Base-by-base conservation (phyloP, 257 asterid species). In the Scutellaria minor region DNA sequence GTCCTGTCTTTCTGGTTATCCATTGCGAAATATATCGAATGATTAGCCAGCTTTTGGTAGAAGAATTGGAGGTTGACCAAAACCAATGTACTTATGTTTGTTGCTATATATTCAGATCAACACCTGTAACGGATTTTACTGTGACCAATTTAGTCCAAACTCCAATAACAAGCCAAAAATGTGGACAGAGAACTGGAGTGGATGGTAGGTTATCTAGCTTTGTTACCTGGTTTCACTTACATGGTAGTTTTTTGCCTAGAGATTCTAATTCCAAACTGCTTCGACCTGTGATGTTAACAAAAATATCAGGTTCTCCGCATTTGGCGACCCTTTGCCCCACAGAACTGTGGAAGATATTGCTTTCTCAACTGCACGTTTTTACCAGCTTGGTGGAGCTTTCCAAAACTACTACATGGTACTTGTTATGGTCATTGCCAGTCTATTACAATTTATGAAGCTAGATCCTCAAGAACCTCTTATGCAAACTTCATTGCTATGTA, bases 161-260 rank as follows among this genome's bases (percentile, higher is more conserved):
- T 85, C 98, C 18, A 81, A 80, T 64, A 81, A 70, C 77, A 89
- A 81, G 56, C 97, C 97, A 2, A 93, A 91, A 78, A 81, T 93
- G 90, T 93, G 98, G 98, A 93, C 98, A 0, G 98, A 93, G 77
- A 86, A 91, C 81, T 93, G 98, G 98, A 86, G 85, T 42, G 98
- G 98, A 85, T 93, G 98, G 98, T 93, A 85, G 46, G 64, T 39
- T 41, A 13, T 72, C 22, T 15, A 2, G 3, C 0, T 56, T 27
- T 14, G 46, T 68, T 22, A 41, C 44, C 65, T 63, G 35, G 61
- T 64, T 76, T 20, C 48, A 20, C 42, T 37, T 62, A 68, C 66
- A 42, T 40, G 39, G 20, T 24, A 18, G 8, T 72, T 24, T 24
- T 51, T 18, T 59, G 14, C 71, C 90, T 75, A 97, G 85, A 47